Percentiles rank a stretch among this genome's conserved stretches.
phyloP scores from a whole-genome alignment of 176 grass and related monocot genomes.

The Miscanthus lutarioriparius region DNA sequence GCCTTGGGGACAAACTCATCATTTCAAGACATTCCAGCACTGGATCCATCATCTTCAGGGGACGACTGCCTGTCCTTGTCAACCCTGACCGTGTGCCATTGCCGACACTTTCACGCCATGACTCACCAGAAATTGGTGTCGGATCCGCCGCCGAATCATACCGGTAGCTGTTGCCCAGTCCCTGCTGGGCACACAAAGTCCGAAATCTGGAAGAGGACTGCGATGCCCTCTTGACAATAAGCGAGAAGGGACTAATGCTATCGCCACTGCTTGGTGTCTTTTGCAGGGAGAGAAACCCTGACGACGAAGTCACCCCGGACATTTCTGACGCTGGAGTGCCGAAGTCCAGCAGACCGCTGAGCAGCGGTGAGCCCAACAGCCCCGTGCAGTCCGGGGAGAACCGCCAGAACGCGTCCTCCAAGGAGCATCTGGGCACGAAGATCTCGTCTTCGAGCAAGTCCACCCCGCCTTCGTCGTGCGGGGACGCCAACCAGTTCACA shows the following conservation, averaged over 20 bases:
- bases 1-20: constrained; percentile 48
- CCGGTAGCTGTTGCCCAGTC: constrained; percentile 6
- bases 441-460: constrained; percentile 47
- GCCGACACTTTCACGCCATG: constrained; percentile 28
- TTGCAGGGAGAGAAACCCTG: constrained; percentile 40
- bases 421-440: constrained; percentile 42
- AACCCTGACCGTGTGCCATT: constrained; percentile 19
- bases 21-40: constrained; percentile 54
- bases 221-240: constrained; percentile 85
- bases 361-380: constrained; percentile 42
- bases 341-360: constrained; percentile 35
- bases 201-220: constrained; percentile 51
- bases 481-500: constrained; percentile 56
- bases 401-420: constrained; percentile 44
- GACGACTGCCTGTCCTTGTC: constrained; percentile 23
- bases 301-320: constrained; percentile 49
- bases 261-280: constrained; percentile 77
- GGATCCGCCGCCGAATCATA: neutral
- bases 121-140: constrained; percentile 24
- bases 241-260: constrained; percentile 90
- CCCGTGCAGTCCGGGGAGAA: constrained; percentile 49
- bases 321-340: constrained; percentile 33
- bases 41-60: constrained; percentile 45
- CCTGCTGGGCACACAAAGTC: constrained; percentile 47
- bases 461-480: constrained; percentile 26